A percentile compares a stretch with the other conserved stretches of the same genome.
Conservation (phyloP, 176 grass and related monocot genomes). For the Zea luxurians region DNA sequence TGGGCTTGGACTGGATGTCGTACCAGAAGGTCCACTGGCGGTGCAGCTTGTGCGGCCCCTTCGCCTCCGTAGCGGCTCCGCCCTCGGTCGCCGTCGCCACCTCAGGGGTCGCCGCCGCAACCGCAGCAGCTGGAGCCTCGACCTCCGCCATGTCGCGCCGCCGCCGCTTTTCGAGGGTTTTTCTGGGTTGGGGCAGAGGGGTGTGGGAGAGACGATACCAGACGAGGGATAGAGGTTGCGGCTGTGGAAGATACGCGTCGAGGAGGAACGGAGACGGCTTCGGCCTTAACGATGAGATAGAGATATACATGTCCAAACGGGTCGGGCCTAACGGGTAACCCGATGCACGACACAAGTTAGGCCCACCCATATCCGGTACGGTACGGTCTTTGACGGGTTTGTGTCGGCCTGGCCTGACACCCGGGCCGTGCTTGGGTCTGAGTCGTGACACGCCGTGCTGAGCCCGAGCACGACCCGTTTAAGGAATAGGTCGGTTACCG, state of each 20-base stretch:
- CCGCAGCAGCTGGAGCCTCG: constrained; percentile 20
- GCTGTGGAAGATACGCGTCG: constrained; percentile 26
- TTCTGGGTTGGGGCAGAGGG: not conserved
- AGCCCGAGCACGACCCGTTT: too few relatives aligned
- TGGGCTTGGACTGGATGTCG: constrained; percentile 87
- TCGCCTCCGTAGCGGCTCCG: constrained; percentile 4
- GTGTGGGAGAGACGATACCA: not conserved
- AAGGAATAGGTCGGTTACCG: too few relatives aligned
- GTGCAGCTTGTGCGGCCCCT: constrained; percentile 68
- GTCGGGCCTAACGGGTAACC: too few relatives aligned
- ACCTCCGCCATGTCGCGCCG: constrained; percentile 48
- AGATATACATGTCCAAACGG: too few relatives aligned
- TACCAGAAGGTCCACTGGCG: constrained; percentile 98
- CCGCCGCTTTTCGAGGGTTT: constrained; percentile 32
- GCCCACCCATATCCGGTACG: too few relatives aligned
- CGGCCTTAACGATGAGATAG: not conserved
- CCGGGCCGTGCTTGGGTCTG: too few relatives aligned
- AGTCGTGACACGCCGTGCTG: too few relatives aligned
- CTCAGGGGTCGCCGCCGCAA: constrained; percentile 15
- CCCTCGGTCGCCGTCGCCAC: constrained; percentile 23
- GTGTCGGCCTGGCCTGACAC: too few relatives aligned
- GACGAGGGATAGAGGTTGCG: not conserved
- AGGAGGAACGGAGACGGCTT: constrained; percentile 23
- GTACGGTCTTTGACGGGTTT: too few relatives aligned
- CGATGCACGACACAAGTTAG: too few relatives aligned